These are phyloP conservation scores for Trematosphaeria pertusa DNA, from an alignment of 2,329 filamentous ascomycete species.

Conservation along the genomic window DNA sequence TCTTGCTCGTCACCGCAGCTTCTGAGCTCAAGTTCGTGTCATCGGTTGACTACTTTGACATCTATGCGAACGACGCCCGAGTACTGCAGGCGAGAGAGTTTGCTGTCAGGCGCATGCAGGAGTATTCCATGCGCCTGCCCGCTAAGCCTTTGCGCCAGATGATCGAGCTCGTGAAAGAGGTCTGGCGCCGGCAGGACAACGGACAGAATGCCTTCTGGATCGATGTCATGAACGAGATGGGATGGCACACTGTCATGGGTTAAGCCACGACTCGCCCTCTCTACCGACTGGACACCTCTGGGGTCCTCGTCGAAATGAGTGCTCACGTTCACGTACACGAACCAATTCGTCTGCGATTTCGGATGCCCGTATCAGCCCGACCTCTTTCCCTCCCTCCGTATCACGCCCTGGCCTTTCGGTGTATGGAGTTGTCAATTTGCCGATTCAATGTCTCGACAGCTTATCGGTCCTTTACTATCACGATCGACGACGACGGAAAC, in stretches of 20 bases:
- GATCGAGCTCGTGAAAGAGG: slow-evolving; percentile 59
- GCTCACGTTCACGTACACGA: too few species aligned
- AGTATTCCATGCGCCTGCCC: slow-evolving; percentile 55
- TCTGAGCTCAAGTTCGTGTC: slow-evolving; percentile 59
- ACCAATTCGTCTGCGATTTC: too few species aligned
- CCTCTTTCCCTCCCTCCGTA: too few species aligned
- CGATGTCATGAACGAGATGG: slow-evolving; percentile 63
- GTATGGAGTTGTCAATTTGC: too few species aligned
- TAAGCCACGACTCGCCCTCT: slow-evolving; percentile 27
- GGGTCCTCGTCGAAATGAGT: too few species aligned
- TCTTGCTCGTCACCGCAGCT: slow-evolving; percentile 59
- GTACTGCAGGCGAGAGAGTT: slow-evolving; percentile 57
- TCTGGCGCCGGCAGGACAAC: slow-evolving; percentile 60
- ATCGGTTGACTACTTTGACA: slow-evolving; percentile 45
- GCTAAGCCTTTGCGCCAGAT: slow-evolving; percentile 60
- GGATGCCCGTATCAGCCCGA: too few species aligned
- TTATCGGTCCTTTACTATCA: too few species aligned
- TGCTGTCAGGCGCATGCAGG: slow-evolving; percentile 57
- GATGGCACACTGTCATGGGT: slow-evolving; percentile 64
- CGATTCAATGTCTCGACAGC: too few species aligned
- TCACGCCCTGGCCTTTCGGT: too few species aligned
- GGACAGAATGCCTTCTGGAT: slow-evolving; percentile 62
- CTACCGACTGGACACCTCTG: too few species aligned
- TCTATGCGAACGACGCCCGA: slow-evolving; percentile 51
- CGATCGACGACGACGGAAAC: too few species aligned